Conservation (phyloP, 331 rosid species). For the Telfairia occidentalis region DNA sequence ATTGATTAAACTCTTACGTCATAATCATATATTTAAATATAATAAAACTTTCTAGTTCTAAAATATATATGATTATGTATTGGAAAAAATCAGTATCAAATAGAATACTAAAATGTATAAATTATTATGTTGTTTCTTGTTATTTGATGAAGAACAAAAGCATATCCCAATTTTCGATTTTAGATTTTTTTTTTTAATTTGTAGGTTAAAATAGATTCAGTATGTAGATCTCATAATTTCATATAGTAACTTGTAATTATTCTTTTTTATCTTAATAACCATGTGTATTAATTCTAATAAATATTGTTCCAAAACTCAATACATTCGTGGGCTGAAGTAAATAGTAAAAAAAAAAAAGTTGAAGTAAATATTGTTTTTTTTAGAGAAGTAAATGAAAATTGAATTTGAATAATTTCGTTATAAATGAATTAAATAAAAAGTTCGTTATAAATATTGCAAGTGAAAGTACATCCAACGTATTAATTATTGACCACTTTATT, state of each 20-base stretch:
- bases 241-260: background rate
- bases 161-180: too few relatives aligned
- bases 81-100: background rate
- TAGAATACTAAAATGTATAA: background rate
- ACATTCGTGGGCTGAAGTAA: background rate
- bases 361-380: too few relatives aligned
- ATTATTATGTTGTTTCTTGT: background rate
- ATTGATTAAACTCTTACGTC: background rate
- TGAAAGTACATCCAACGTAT: background rate
- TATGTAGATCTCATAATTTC: background rate
- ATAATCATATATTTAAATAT: background rate
- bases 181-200: too few relatives aligned
- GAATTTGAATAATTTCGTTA: background rate
- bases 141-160: too few relatives aligned
- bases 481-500: background rate
- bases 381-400: background rate
- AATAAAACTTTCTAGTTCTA: background rate
- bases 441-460: background rate
- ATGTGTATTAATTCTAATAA: background rate
- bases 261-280: background rate
- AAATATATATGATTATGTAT: background rate
- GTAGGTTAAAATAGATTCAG: background rate
- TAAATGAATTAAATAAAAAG: too few relatives aligned
- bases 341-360: too few relatives aligned
- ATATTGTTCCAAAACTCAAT: background rate